phyloP scores from a whole-genome alignment of 139 green algal species.

The Pleodorina starrii region DNA sequence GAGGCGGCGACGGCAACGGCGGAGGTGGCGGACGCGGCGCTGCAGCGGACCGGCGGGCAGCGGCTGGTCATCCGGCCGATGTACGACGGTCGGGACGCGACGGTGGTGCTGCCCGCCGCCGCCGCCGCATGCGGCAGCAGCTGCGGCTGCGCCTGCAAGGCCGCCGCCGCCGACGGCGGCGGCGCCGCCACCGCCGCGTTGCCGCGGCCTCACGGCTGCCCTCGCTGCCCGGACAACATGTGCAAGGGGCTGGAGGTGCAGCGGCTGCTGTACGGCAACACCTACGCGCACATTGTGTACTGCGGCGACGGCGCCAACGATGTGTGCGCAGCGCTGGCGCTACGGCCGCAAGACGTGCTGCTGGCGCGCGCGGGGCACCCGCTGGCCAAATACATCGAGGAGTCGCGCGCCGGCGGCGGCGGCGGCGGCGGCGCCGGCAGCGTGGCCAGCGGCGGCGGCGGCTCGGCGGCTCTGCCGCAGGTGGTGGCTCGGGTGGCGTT shows the following conservation, averaged over 20 bases:
- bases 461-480: background rate
- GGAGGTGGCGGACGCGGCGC: background rate
- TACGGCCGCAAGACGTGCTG: slow-evolving; percentile 77
- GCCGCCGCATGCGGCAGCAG: background rate
- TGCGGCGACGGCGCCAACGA: slow-evolving; percentile 87
- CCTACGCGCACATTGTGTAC: slow-evolving; percentile 75
- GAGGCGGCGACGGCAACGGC: slow-evolving; percentile 6
- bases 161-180: background rate
- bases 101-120: background rate
- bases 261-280: slow-evolving; percentile 28
- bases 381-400: slow-evolving; percentile 52
- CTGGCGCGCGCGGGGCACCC: slow-evolving; percentile 70
- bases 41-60: slow-evolving; percentile 46
- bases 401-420: no score
- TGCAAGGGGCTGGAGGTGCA: slow-evolving; percentile 88
- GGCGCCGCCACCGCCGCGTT: background rate
- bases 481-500: slow-evolving; percentile 58
- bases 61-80: slow-evolving; percentile 56
- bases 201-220: slow-evolving; percentile 72
- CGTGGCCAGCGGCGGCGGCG: no score
- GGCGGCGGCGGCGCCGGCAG: no score
- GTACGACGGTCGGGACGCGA: background rate
- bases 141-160: background rate
- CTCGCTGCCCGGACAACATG: slow-evolving; percentile 82
- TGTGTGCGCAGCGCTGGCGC: slow-evolving; percentile 81